Conservation (phyloP, 169 alveolate species). For the Plasmodium sp. region DNA sequence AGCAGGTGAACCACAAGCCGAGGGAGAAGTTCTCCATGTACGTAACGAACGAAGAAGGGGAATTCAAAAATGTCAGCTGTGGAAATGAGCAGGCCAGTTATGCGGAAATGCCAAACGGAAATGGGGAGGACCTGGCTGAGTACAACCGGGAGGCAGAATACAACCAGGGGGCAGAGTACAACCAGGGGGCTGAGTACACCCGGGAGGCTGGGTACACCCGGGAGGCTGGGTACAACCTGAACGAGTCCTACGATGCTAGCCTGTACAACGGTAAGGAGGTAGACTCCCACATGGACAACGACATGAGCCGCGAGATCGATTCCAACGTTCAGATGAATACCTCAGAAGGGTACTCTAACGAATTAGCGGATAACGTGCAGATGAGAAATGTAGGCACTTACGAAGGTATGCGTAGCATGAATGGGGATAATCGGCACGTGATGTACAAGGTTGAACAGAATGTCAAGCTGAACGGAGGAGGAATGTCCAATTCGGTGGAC, state of each 20-base stretch:
- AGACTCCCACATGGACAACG: not conserved
- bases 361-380: not conserved
- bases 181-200: not conserved
- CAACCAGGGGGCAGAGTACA: not conserved
- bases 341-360: slow-evolving; percentile 16
- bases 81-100: not conserved
- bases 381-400: slow-evolving; percentile 2
- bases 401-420: not conserved
- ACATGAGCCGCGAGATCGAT: not conserved
- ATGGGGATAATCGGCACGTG: not conserved
- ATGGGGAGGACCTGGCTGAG: not conserved
- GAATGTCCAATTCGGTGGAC: not conserved
- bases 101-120: not conserved
- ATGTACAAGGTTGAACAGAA: not conserved
- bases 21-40: not conserved
- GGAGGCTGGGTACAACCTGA: not conserved
- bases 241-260: not conserved
- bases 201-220: not conserved
- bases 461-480: not conserved
- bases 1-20: not conserved
- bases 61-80: not conserved
- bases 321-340: slow-evolving; percentile 1
- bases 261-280: slow-evolving; percentile 9
- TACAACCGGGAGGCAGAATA: not conserved
- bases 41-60: not conserved